Base-by-base conservation (phyloP, 2,329 filamentous ascomycete species). In the Fulvia fulva region DNA sequence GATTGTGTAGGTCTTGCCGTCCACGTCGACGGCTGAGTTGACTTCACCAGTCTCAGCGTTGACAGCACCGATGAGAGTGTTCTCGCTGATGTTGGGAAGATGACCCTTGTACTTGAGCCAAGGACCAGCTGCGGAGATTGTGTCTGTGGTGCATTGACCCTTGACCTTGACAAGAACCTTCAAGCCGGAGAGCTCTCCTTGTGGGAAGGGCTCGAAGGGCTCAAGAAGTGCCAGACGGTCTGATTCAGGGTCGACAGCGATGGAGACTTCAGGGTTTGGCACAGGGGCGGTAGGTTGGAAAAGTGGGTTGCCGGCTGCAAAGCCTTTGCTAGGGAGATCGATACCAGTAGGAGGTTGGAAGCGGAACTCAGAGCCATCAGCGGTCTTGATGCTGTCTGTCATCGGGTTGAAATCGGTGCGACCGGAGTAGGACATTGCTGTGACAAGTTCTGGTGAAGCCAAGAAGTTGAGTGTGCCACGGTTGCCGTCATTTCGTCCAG, bases 41-140 rank as follows among this genome's bases (percentile, higher is more conserved):
- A 94, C 92, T 76, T 96, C 92, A 67, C 88, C 89, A 0, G 93
- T 99, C 62, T 90, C 90, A 45, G 89, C 91, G 75, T 97, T 97
- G 72, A 92, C 83, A 60, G 94, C 94, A 55, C 91, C 94, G 77
- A 97, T 97, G 65, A 99, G 85, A 2, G 94, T 99, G 83, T 99
- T 99, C 72, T 91, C 91, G 67, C 87, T 89, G 75, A 99, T 99
- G 81, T 99, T 99, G 74, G 94, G 91, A 63, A 99, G 85, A 76
- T 99, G 94, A 63, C 94, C 94, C 82, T 97, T 97, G 85, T 97
- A 99, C 78, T 97, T 97, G 67, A 99, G 85, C 93, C 93, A 97
- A 16, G 93, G 93, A 5, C 93, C 93, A 0, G 93, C 93, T 32
- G 93, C 93, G 37, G 92, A 97, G 76, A 99, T 99, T 68, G 94